Conservation (phyloP, 352 stramenopile species). For the Phytophthora podocarpi region DNA sequence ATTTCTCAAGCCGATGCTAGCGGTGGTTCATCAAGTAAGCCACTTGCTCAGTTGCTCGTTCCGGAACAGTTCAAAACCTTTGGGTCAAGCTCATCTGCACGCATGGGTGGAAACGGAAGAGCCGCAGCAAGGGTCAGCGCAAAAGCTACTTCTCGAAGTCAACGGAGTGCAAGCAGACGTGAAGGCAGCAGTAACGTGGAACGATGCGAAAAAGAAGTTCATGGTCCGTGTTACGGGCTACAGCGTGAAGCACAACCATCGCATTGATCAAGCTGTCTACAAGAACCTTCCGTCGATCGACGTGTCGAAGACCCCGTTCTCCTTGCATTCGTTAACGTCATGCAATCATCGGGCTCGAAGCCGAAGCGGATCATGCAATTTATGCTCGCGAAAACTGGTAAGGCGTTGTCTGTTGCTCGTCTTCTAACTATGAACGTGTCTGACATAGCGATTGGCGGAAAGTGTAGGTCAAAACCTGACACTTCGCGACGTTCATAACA, state of each 20-base stretch:
- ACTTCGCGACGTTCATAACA: too few species aligned
- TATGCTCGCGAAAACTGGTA: too few species aligned
- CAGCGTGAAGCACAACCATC: neutral
- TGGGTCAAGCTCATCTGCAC: slow-evolving; percentile 3
- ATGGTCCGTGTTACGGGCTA: slow-evolving; percentile 6
- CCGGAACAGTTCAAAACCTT: slow-evolving; percentile 1
- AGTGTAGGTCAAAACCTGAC: neutral
- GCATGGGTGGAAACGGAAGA: neutral
- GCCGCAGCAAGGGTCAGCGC: neutral
- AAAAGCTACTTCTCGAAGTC: slow-evolving; percentile 14
- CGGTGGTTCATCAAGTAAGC: too few species aligned
- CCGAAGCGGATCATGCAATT: too few species aligned
- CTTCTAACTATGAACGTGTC: too few species aligned
- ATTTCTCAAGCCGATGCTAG: too few species aligned
- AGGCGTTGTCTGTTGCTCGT: too few species aligned
- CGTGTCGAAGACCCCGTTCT: neutral
- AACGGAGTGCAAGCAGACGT: too few species aligned
- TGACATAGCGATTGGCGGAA: neutral
- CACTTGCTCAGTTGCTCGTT: neutral
- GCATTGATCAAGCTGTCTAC: neutral
- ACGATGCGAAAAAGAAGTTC: too few species aligned
- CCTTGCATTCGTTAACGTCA: neutral
- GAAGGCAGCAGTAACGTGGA: too few species aligned
- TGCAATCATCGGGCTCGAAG: neutral
- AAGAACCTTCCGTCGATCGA: neutral